Evolutionary conservation across 208 protist species (phyloP), one percentile per base, ranked within the genome.

Genomic region (Trypanosoma caninum): DNA sequence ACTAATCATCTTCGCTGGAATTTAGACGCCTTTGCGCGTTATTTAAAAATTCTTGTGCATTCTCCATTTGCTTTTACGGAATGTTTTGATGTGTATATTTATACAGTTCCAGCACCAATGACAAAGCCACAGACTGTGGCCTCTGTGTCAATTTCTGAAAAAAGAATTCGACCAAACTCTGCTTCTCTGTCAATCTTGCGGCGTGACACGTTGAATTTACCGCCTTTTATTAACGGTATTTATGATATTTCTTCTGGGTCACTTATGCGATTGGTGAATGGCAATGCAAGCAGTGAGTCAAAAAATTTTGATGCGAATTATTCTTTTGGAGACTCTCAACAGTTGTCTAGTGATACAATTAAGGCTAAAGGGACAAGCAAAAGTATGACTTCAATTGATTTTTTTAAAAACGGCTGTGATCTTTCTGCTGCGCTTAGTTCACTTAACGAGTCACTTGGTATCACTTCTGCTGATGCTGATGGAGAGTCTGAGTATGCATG

Each of bases 21-120:
- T 69, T 46, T 91, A 35, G 82, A 95, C 52, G 89, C 89, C 22
- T 87, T 95, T 64, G 86, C 80, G 25, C 89, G 89, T 11, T 95
- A 95, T 55, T 64, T 93, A 8, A 95, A 95, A 53, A 82, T 95
- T 22, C 61, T 95, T 28, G 64, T 93, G 5, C 87, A 95, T 71
- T 65, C 82, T 37, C 73, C 89, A 0, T 88, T 90, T 59, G 59
- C 48, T n/a, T 27, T 33, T 23, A 20, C 14, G 22, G 33, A 65
- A 47, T 18, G 44, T 35, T 2, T 34, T 22, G 58, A 55, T 55
- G 44, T 50, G 40, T 65, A 46, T 42, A 46, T 58, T 34, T 33
- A 65, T 27, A 63, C 74, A 23, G 40, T 51, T 38, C 11, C 46
- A 46, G 31, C 51, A 41, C 16, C 14, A 14, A 25, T 5, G 23